Evolutionary conservation across 2,329 filamentous ascomycete species (phyloP).

Genomic region (Pleurostoma richardsiae): DNA sequence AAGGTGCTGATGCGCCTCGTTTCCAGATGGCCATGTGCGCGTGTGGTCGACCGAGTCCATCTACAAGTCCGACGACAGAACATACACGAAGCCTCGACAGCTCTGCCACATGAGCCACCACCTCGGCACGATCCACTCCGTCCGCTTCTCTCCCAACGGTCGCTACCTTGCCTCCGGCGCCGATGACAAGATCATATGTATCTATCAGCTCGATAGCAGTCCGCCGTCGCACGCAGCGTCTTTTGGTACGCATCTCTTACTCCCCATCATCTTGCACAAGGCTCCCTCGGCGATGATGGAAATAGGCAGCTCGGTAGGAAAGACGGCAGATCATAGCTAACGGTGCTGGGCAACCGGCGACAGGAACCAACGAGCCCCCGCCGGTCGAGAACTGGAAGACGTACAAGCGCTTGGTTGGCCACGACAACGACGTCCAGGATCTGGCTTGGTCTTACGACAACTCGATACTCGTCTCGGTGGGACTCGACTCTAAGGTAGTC

Average conservation of each 20-base stretch:
- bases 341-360: neutral
- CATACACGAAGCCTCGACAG: slow-evolving; percentile 77
- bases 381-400: slow-evolving; percentile 98
- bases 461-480: slow-evolving; percentile 91
- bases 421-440: slow-evolving; percentile 98
- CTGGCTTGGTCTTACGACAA: slow-evolving; percentile 95
- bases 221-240: slow-evolving; percentile 71
- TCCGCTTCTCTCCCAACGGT: slow-evolving; percentile 92
- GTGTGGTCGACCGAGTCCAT: slow-evolving; percentile 98
- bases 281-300: no score
- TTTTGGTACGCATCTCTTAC: slow-evolving; percentile 56
- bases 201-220: slow-evolving; percentile 85
- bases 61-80: slow-evolving; percentile 68
- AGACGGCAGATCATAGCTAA: no score
- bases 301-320: no score
- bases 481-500: slow-evolving; percentile 94
- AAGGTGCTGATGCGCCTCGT: slow-evolving; percentile 24
- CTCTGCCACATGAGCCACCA: slow-evolving; percentile 98
- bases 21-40: slow-evolving; percentile 83
- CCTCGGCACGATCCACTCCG: slow-evolving; percentile 93
- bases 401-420: slow-evolving; percentile 84
- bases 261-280: no score
- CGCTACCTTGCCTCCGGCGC: slow-evolving; percentile 95
- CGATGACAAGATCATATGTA: slow-evolving; percentile 98
- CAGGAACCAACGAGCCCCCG: slow-evolving; percentile 79